Evolutionary conservation across 1,139 yeast species (phyloP), one percentile per base, ranked within the genome.

Genomic region (Suhomyces atakaporum): DNA sequence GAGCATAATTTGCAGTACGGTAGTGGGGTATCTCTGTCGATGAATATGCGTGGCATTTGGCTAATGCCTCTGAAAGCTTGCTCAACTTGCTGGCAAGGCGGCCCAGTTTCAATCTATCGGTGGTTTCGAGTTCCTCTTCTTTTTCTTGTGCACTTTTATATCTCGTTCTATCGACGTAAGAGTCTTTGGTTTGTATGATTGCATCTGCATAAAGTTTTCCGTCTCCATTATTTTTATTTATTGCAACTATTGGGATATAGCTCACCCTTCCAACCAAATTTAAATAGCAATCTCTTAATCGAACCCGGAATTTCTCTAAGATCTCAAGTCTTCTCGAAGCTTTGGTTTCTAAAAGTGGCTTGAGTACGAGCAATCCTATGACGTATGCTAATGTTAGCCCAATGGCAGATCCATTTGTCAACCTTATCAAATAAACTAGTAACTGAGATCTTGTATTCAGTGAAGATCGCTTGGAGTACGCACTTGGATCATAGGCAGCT

Each of bases 201-300:
- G 74, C 65, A 44, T 71, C 77, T 3, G 71, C 64, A 36, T 67
- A 64, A 16, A 60, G 44, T 30, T 58, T 58, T 10, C 68, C 73
- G 19, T 65, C 64, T 33, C 68, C 60, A 25, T 55, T 54, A 23
- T 51, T 41, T 34, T 53, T 52, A 29, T 56, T 56, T 29, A 66
- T 54, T 6, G 67, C 66, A 10, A 70, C 70, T 8, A 69, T 66
- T 3, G 77, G 77, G 7, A 70, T 67, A 39, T 64, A 49, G 33
- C 61, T 61, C 3, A 71, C 73, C 31, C 60, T 49, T 7, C 68
- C 60, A 11, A 69, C 57, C 19, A 64, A 43, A 25, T 56, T 60
- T 23, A 71, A 50, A 44, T 69, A 71, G 30, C 62, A 53, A 42
- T 68, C 74, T 27, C 75, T 53, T 19, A 69, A 48, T 33, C 53